These are phyloP conservation scores for Sarocladium oryzae DNA, from an alignment of 2,329 filamentous ascomycete species.

Conservation along the genomic window DNA sequence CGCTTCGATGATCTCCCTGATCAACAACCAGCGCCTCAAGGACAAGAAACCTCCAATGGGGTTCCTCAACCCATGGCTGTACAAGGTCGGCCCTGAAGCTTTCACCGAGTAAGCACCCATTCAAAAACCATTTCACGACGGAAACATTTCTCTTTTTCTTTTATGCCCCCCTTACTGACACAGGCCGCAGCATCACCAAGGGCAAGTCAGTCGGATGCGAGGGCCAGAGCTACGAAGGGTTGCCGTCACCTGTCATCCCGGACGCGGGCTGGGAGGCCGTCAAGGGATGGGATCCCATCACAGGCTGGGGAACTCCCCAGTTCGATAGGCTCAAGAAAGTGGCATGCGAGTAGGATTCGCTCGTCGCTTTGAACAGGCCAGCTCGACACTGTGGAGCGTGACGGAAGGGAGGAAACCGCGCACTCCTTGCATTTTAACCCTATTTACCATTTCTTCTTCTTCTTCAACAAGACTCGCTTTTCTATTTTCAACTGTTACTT, in stretches of 20 bases:
- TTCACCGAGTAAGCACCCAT: constrained; percentile 29
- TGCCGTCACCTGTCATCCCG: constrained; percentile 20
- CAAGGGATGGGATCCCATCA: constrained; percentile 30
- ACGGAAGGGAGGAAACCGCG: not conserved
- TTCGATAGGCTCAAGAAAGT: constrained; percentile 28
- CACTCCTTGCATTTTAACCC: too few relatives aligned
- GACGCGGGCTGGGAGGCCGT: constrained; percentile 22
- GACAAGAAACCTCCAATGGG: constrained; percentile 47
- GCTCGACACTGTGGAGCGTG: not conserved
- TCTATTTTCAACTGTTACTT: too few relatives aligned
- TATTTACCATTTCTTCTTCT: too few relatives aligned
- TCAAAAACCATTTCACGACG: not conserved
- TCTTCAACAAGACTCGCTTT: too few relatives aligned
- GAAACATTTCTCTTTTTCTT: too few relatives aligned
- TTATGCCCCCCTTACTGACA: too few relatives aligned
- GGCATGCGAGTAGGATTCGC: constrained; percentile 9
- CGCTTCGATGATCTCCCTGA: constrained; percentile 54
- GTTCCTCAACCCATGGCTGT: constrained; percentile 58
- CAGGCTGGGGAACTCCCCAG: constrained; percentile 39
- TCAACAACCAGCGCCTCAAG: constrained; percentile 57
- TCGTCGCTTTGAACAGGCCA: not conserved
- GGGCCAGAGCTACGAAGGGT: constrained; percentile 19
- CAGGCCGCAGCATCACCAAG: constrained; percentile 25
- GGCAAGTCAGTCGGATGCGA: constrained; percentile 26
- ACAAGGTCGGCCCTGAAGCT: constrained; percentile 26